phyloP scores from a whole-genome alignment of 2,329 filamentous ascomycete species.

The Celoporthe dispersa region DNA sequence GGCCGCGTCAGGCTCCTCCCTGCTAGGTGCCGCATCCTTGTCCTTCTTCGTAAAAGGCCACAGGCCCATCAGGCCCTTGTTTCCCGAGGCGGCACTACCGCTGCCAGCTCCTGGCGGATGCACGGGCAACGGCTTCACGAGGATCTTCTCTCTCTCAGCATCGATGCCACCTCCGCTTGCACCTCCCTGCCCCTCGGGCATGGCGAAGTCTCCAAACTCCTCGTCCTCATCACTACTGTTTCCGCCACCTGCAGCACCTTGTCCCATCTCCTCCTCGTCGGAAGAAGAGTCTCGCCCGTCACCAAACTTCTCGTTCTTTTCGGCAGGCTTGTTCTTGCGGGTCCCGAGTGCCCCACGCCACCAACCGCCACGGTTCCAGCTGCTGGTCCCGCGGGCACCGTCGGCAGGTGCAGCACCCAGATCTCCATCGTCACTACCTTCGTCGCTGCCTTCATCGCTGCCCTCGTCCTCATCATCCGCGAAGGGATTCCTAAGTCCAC shows the following conservation, averaged over 20 bases:
- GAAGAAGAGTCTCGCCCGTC: slow-evolving; percentile 43
- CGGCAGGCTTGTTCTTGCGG: slow-evolving; percentile 31
- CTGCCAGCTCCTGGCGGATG: slow-evolving; percentile 47
- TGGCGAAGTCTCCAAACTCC: slow-evolving; percentile 71
- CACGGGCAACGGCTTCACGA: slow-evolving; percentile 59
- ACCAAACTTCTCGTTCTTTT: slow-evolving; percentile 38
- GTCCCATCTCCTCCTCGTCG: slow-evolving; percentile 47
- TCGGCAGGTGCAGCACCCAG: slow-evolving; percentile 39
- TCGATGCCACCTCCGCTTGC: slow-evolving; percentile 32
- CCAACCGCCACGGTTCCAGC: slow-evolving; percentile 43
- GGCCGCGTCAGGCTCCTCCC: slow-evolving; percentile 39
- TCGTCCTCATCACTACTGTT: slow-evolving; percentile 61
- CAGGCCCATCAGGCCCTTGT: slow-evolving; percentile 53
- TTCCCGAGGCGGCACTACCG: slow-evolving; percentile 34
- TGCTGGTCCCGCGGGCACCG: slow-evolving; percentile 34
- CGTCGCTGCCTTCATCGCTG: slow-evolving; percentile 58
- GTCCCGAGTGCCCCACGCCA: slow-evolving; percentile 41
- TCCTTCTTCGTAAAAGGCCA: slow-evolving; percentile 59
- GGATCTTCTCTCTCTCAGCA: slow-evolving; percentile 44
- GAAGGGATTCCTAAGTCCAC: slow-evolving; percentile 54
- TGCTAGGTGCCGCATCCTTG: slow-evolving; percentile 32
- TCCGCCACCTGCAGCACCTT: slow-evolving; percentile 53
- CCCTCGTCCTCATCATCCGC: slow-evolving; percentile 60
- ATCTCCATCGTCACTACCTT: slow-evolving; percentile 44
- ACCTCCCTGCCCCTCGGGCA: slow-evolving; percentile 57